These are phyloP conservation scores for Phytophthora constricta DNA, from an alignment of 352 stramenopile species.

Conservation along the genomic window DNA sequence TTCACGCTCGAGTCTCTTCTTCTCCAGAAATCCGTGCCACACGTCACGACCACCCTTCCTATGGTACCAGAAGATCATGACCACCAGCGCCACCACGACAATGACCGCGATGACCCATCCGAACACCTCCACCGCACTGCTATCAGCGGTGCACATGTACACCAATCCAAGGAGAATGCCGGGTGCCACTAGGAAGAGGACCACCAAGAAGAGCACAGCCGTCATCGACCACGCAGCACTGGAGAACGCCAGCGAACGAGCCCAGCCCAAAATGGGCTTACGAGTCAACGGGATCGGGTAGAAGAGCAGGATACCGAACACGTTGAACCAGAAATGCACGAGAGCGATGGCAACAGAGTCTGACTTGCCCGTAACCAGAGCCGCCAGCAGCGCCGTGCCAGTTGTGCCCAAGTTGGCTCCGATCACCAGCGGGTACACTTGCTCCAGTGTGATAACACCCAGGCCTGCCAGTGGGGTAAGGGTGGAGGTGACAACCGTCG, in stretches of 20 bases:
- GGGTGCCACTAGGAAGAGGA: slow-evolving; percentile 58
- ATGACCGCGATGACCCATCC: slow-evolving; percentile 45
- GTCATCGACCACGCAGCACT: slow-evolving; percentile 64
- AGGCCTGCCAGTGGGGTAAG: slow-evolving; percentile 90
- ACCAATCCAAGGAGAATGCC: slow-evolving; percentile 53
- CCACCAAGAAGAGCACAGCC: slow-evolving; percentile 58
- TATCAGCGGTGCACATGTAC: slow-evolving; percentile 62
- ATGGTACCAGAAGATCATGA: slow-evolving; percentile 47
- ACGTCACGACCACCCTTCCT: slow-evolving; percentile 40
- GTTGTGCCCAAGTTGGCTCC: slow-evolving; percentile 94
- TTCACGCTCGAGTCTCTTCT: slow-evolving; percentile 45
- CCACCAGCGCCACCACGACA: slow-evolving; percentile 17
- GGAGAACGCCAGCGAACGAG: slow-evolving; percentile 69
- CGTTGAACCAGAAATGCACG: slow-evolving; percentile 93
- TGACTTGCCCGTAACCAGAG: slow-evolving; percentile 82
- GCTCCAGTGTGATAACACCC: slow-evolving; percentile 87
- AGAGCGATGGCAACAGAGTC: slow-evolving; percentile 89
- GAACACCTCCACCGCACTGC: slow-evolving; percentile 32
- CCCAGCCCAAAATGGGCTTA: slow-evolving; percentile 73
- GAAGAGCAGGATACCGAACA: slow-evolving; percentile 91
- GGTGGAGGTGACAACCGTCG: slow-evolving; percentile 91
- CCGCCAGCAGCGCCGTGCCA: slow-evolving; percentile 85
- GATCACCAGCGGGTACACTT: slow-evolving; percentile 91
- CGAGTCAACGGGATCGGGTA: slow-evolving; percentile 92
- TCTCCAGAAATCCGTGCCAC: slow-evolving; percentile 53